Evolutionary conservation across 2,329 filamentous ascomycete genomes (phyloP).

Genomic region (Fusarium armeniacum): DNA sequence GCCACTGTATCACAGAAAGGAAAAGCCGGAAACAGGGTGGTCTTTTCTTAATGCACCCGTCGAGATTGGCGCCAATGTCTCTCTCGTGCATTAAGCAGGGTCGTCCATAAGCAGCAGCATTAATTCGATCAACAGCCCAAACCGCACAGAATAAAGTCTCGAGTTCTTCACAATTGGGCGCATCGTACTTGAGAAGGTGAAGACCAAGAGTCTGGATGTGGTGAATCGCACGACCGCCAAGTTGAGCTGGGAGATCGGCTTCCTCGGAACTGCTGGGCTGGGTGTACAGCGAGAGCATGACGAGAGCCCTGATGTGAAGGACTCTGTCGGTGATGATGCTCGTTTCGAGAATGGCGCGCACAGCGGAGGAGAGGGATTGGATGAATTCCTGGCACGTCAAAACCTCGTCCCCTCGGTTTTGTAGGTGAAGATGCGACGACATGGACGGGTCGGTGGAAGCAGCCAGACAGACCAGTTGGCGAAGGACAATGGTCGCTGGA

Average conservation of each 20-base stretch:
- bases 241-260: slow-evolving; percentile 66
- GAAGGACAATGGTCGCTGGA: slow-evolving; percentile 60
- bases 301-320: slow-evolving; percentile 67
- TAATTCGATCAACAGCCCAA: slow-evolving; percentile 73
- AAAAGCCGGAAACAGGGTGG: slow-evolving; percentile 70
- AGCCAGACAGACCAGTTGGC: slow-evolving; percentile 69
- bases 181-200: slow-evolving; percentile 63
- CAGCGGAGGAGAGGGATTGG: slow-evolving; percentile 62
- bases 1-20: slow-evolving; percentile 65
- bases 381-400: slow-evolving; percentile 64
- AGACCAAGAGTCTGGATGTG: slow-evolving; percentile 69
- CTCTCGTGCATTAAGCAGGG: slow-evolving; percentile 72
- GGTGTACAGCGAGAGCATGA: slow-evolving; percentile 70
- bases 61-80: slow-evolving; percentile 69
- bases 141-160: slow-evolving; percentile 69
- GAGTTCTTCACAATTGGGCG: slow-evolving; percentile 58
- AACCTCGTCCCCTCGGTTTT: slow-evolving; percentile 55
- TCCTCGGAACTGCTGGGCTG: slow-evolving; percentile 68
- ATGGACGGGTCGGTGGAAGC: slow-evolving; percentile 65
- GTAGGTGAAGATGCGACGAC: slow-evolving; percentile 60
- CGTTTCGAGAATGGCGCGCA: slow-evolving; percentile 65
- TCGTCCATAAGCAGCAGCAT: slow-evolving; percentile 71
- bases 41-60: slow-evolving; percentile 65
- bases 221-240: slow-evolving; percentile 68
- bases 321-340: slow-evolving; percentile 68